phyloP scores from a whole-genome alignment of 192 early-diverging fungal genomes.

The Paraglomus brasilianum region DNA sequence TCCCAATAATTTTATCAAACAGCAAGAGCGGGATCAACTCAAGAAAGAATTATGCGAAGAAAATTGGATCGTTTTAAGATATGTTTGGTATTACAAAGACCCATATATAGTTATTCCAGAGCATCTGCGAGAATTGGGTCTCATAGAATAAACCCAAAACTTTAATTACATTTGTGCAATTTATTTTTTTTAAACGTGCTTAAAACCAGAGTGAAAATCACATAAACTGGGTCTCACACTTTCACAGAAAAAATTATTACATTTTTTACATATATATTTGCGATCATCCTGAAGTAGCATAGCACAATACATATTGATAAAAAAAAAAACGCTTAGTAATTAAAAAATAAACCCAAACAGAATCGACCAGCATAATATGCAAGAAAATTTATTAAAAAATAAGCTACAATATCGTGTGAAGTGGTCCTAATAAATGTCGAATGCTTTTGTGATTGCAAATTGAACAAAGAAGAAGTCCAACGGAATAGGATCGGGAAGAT shows the following conservation, averaged over 20 bases:
- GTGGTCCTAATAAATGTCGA: constrained; percentile 12
- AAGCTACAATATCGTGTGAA: constrained; percentile 5
- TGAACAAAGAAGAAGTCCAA: constrained; percentile 15
- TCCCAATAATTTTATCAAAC: constrained; percentile 15
- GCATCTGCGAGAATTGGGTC: constrained; percentile 14
- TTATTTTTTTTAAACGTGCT: constrained; percentile 16
- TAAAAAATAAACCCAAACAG: constrained; percentile 20
- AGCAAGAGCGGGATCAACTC: constrained; percentile 6
- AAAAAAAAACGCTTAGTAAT: too few species aligned
- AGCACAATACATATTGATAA: too few species aligned
- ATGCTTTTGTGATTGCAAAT: background rate
- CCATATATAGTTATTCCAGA: constrained; percentile 9
- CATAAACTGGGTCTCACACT: constrained; percentile 1
- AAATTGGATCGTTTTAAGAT: constrained; percentile 2
- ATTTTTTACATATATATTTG: constrained; percentile 18
- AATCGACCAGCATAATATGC: constrained; percentile 9
- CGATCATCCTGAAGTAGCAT: background rate
- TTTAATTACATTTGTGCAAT: constrained; percentile 16
- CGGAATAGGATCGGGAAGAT: background rate
- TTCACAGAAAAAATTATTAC: constrained; percentile 13
- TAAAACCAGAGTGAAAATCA: constrained; percentile 18
- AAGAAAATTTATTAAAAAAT: background rate
- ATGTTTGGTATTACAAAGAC: constrained; percentile 13
- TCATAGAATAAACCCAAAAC: constrained; percentile 12
- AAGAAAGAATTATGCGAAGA: constrained; percentile 10